Evolutionary conservation across 1,139 yeast species (phyloP).

Genomic region (Yamadazyma sp.): DNA sequence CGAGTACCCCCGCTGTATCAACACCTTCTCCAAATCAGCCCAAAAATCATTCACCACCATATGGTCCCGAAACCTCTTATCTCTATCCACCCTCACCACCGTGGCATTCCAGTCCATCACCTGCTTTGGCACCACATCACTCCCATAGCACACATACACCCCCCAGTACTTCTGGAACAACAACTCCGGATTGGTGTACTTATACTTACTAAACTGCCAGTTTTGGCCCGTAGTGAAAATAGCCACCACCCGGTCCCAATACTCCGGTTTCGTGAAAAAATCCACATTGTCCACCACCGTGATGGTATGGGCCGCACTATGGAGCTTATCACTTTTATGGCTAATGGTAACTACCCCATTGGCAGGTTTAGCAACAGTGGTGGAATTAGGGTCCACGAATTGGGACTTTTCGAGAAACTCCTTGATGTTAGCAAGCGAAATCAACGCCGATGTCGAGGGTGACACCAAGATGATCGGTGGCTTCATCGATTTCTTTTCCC

Average conservation of each 20-base stretch:
- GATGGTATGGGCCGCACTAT: conserved; percentile 56
- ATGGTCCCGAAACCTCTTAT: conserved; percentile 82
- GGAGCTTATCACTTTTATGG: conserved; percentile 57
- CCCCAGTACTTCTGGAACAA: conserved; percentile 86
- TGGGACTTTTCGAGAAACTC: conserved; percentile 76
- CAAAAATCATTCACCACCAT: conserved; percentile 85
- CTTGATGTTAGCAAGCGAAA: conserved; percentile 80
- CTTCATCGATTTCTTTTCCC: conserved; percentile 32
- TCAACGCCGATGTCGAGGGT: conserved; percentile 89
- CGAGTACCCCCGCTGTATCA: conserved; percentile 40
- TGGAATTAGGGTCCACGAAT: conserved; percentile 58
- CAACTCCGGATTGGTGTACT: conserved; percentile 75
- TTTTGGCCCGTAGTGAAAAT: conserved; percentile 95
- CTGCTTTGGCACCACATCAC: conserved; percentile 76
- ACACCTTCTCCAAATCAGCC: conserved; percentile 67
- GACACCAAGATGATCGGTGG: conserved; percentile 93
- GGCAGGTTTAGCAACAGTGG: conserved; percentile 28
- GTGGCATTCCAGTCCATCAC: conserved; percentile 88
- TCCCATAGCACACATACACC: conserved; percentile 70
- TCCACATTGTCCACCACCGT: conserved; percentile 88
- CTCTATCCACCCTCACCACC: conserved; percentile 74
- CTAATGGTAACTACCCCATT: conserved; percentile 50
- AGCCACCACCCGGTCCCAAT: conserved; percentile 96
- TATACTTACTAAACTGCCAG: conserved; percentile 93
- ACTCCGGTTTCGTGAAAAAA: conserved; percentile 87